Percentiles rank a stretch among this genome's conserved stretches.
Evolutionary conservation across 306 rosid species (phyloP).

Genomic region (Castanopsis chinensis): DNA sequence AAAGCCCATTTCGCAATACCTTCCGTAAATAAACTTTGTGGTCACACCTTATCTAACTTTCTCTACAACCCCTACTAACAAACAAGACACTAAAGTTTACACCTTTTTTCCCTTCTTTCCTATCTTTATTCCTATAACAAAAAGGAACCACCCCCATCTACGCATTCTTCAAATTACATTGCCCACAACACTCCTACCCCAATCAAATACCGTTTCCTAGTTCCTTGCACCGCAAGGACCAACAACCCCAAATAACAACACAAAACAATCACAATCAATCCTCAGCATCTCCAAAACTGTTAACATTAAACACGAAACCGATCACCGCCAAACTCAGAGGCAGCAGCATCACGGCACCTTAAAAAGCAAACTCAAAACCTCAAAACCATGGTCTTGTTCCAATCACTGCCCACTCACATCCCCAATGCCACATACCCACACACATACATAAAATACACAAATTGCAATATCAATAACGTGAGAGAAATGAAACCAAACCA

Average conservation of each 20-base stretch:
- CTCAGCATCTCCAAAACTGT: not conserved
- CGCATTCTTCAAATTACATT: not conserved
- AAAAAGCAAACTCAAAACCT: slow-evolving; percentile 27
- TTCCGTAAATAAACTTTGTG: not conserved
- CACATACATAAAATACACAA: not conserved
- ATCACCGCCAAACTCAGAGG: slow-evolving; percentile 9
- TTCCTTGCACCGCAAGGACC: slow-evolving; percentile 13
- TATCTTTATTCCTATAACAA: not conserved
- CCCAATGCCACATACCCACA: not conserved
- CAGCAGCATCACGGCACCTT: not conserved
- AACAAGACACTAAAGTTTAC: not conserved
- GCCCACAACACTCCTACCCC: no score
- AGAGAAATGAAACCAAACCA: not conserved
- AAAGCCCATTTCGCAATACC: not conserved
- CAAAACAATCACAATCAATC: not conserved
- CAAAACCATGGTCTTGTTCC: not conserved
- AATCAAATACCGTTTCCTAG: not conserved
- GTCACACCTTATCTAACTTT: not conserved
- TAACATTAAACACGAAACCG: slow-evolving; percentile 9
- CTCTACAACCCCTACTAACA: not conserved
- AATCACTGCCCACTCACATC: not conserved
- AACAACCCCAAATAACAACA: not conserved
- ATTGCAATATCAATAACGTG: not conserved
- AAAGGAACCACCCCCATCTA: not conserved
- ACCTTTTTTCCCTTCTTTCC: not conserved